Evolutionary conservation across 331 rosid genomes (phyloP), one percentile per base, ranked within the genome.

Genomic region (Telfairia occidentalis): DNA sequence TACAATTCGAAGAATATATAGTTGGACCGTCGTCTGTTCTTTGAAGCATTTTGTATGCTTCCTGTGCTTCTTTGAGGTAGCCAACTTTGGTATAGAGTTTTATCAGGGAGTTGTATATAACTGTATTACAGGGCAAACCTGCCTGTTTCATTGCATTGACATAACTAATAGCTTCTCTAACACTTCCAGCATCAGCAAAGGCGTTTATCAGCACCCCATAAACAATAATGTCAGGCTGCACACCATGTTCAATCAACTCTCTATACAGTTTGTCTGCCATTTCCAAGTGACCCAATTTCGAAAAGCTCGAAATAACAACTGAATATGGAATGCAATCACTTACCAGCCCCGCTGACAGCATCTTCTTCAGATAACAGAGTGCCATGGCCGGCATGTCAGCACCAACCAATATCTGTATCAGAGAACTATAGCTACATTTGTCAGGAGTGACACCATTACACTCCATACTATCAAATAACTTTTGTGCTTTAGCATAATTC

Each of bases 151-250:
- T 85, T 71, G 83, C 92, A 79, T 89, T 81, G 5, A 83, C 87
- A 74, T 87, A 93, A 64, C 55, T 15, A 12, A 88, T 76, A 59
- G 97, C 95, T 84, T 93, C 85, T 77, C 81, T 81, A 74, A 87
- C 87, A 81, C 83, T 83, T 76, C 96, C 98, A 64, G 32, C 79
- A 46, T 89, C 90, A 76, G 86, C 89, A 73, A 89, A 91, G 75
- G 89, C 90, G 76, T 93, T 93, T 57, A 93, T 91, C 95, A 91
- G 74, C 60, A 91, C 84, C 80, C 97, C 92, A 21, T 83, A 93
- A 55, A 93, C 88, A 48, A 93, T 76, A 53, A 84, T 79, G 73
- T 93, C 96, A 0, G 92, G 97, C 74, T 91, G 79, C 80, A 93
- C 86, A 75, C 67, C 79, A 73, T 81, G 81, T 53, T 77, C 61